Evolutionary conservation across 768 basidiomycete genomes (phyloP), one percentile per base, ranked within the genome.

Genomic region (Psilocybe cyanescens): DNA sequence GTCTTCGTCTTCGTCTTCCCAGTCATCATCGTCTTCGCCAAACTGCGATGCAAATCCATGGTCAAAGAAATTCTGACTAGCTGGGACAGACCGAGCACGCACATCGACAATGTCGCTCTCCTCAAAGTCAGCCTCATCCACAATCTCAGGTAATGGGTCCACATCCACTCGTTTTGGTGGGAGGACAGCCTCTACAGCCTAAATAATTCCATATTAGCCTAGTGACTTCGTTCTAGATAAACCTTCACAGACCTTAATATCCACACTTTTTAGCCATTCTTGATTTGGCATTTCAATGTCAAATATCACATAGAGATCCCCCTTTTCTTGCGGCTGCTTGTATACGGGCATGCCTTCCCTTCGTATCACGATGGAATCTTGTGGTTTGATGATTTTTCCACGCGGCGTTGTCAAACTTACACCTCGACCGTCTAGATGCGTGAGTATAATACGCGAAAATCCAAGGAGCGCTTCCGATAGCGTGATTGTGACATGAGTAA

Each of bases 391-490:
- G 30, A 95, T 85, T 72, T 89, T 91, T 7, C 89, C 87, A 0
- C 85, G 81, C 4, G 92, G 92, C 65, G 86, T 89, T 0, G 86
- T 76, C 11, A 97, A 85, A 39, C 86, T 86, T 55, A 98, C 82
- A n/a, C 95, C 95, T 12, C 95, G 86, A 8, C 95, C 95, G 70
- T 99, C 97, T 31, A 99, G 81, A 72, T 99, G 97, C 6, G 89
- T 92, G 59, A 99, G 78, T 24, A 97, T 76, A 63, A 98, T 89
- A 29, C 97, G 87, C 50, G 89, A 92, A 78, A 99, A 96, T n/a
- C 97, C 97, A 56, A 97, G 83, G 8, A 99, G 83, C 3, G 95
- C 93, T 75, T 99, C 97, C 8, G 95, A 96, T 30, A 99, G 81
- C 0, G 94, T 96, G 59, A 99, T 89, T 49, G 88, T 87, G 59